Evolutionary conservation across 805 yeast genomes (phyloP).

Genomic region (Wickerhamomyces rabaulensis): DNA sequence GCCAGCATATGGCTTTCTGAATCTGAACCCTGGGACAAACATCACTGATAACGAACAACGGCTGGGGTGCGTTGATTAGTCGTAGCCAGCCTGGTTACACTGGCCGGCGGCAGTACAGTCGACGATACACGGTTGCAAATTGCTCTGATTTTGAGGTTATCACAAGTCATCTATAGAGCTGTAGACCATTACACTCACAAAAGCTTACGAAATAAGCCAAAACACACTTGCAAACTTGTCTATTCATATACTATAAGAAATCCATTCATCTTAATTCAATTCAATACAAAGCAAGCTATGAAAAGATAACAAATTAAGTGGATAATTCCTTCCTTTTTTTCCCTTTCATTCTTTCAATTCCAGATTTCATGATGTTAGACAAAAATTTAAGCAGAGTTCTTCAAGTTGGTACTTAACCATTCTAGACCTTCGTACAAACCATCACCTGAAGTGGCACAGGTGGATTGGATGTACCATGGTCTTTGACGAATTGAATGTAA

Average conservation of each 20-base stretch:
- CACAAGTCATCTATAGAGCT: too few species aligned
- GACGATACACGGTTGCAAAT: too few species aligned
- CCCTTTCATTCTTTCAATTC: not conserved
- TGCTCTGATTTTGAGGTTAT: too few species aligned
- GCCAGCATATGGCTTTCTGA: too few species aligned
- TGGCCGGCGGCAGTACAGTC: too few species aligned
- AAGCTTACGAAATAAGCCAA: too few species aligned
- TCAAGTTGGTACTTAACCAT: conserved; percentile 91
- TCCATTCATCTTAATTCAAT: not conserved
- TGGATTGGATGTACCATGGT: conserved; percentile 98
- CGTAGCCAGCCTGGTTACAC: too few species aligned
- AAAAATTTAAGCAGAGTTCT: conserved; percentile 45
- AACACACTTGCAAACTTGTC: not conserved
- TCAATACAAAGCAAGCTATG: not conserved
- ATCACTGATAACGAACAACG: too few species aligned
- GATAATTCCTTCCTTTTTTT: not conserved
- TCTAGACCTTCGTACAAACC: conserved; percentile 97
- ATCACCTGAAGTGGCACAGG: conserved; percentile 99
- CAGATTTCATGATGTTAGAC: not conserved
- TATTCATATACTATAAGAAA: not conserved
- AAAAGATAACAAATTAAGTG: not conserved
- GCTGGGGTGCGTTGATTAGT: too few species aligned
- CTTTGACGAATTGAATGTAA: conserved; percentile 96
- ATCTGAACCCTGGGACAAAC: too few species aligned
- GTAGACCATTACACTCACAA: not conserved